A percentile compares a stretch with the other conserved stretches of the same genome.
Evolutionary conservation across 179 eudicot species (phyloP).

Genomic region (Corrigiola litoralis): DNA sequence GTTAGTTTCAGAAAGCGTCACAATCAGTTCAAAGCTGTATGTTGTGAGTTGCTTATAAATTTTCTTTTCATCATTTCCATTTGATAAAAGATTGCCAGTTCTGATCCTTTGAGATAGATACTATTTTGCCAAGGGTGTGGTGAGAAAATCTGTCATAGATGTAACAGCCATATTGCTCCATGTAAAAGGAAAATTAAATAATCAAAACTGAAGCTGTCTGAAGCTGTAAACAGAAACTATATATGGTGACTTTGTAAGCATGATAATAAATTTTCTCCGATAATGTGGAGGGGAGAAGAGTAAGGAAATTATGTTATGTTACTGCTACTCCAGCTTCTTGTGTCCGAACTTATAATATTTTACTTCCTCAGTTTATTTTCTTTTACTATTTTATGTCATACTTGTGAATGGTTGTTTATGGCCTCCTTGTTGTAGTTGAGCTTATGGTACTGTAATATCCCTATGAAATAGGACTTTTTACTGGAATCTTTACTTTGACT

Average conservation of each 20-base stretch:
- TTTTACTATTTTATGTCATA: not conserved
- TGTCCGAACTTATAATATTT: not conserved
- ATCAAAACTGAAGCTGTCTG: not conserved
- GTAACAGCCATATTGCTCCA: not conserved
- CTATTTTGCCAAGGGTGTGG: too few relatives aligned
- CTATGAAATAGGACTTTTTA: conserved; percentile 52
- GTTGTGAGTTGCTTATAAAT: too few relatives aligned
- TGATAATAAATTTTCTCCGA: too few relatives aligned
- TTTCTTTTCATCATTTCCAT: too few relatives aligned
- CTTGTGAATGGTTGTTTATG: not conserved
- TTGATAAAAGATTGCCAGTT: too few relatives aligned
- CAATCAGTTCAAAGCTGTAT: too few relatives aligned
- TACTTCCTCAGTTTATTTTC: not conserved
- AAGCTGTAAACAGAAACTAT: not conserved
- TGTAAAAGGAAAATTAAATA: not conserved
- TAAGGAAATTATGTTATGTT: not conserved
- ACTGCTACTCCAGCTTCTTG: not conserved
- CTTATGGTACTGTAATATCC: conserved; percentile 9
- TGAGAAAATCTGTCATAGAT: too few relatives aligned
- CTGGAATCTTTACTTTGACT: conserved; percentile 61
- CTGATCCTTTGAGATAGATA: too few relatives aligned
- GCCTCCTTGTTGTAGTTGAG: not conserved
- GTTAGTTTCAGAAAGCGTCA: too few relatives aligned
- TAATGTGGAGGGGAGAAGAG: not conserved
- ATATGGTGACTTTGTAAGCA: too few relatives aligned